Conservation (phyloP, 768 basidiomycete genomes). For the Tephrocybe sp. region DNA sequence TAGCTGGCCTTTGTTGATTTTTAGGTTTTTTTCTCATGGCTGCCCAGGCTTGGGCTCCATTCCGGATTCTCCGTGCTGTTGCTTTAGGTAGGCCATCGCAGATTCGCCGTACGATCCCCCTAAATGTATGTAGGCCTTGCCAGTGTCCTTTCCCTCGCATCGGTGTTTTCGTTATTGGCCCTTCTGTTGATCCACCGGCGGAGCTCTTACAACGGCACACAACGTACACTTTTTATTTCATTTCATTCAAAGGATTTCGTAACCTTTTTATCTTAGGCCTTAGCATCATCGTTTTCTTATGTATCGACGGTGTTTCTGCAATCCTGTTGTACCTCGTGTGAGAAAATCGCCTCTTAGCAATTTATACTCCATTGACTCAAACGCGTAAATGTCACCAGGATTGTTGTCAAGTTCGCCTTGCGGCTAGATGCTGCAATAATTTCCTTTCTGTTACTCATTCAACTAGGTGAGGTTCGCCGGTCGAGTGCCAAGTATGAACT, state of each 20-base stretch:
- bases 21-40: conserved; percentile 18
- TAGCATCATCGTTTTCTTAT: conserved; percentile 33
- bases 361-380: neutral
- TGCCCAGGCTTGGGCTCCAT: conserved; percentile 26
- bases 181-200: conserved; percentile 34
- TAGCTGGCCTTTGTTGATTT: conserved; percentile 11
- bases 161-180: conserved; percentile 29
- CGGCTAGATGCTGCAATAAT: conserved; percentile 35
- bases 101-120: neutral
- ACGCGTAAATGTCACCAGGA: conserved; percentile 21
- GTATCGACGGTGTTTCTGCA: conserved; percentile 27
- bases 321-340: conserved; percentile 37
- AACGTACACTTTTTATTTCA: conserved; percentile 23
- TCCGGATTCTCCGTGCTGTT: conserved; percentile 29
- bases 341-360: conserved; percentile 1
- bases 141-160: conserved; percentile 28
- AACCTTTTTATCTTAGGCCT: conserved; percentile 1
- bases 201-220: conserved; percentile 25
- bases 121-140: conserved; percentile 23
- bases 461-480: conserved; percentile 24
- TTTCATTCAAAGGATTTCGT: too few species aligned
- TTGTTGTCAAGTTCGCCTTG: conserved; percentile 35
- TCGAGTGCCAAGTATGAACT: neutral
- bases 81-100: conserved; percentile 28
- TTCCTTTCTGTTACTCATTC: conserved; percentile 27